phyloP scores from a whole-genome alignment of 108 stramenopile genomes.

The Cyclostephanos tholiformis region DNA sequence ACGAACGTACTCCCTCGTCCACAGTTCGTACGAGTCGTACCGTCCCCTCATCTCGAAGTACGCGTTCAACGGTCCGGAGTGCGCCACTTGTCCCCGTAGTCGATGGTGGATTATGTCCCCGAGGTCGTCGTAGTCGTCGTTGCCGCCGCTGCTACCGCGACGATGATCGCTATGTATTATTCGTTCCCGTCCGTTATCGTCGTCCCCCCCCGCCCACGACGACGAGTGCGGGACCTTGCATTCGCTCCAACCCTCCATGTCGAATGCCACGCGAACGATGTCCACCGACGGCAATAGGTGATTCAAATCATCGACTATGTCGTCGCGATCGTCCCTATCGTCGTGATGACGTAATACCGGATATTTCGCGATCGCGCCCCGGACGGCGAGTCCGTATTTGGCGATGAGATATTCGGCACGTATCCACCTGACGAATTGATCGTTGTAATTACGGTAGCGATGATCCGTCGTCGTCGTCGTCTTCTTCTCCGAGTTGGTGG shows the following conservation, averaged over 20 bases:
- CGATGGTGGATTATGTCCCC: constrained; percentile 61
- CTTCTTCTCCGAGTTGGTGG: no score
- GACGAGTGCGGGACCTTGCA: constrained; percentile 34
- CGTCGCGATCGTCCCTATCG: constrained; percentile 39
- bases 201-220: constrained; percentile 24
- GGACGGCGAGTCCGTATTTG: constrained; percentile 58
- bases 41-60: constrained; percentile 68
- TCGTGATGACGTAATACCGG: constrained; percentile 63
- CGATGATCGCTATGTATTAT: constrained; percentile 5
- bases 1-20: constrained; percentile 74
- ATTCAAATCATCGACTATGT: constrained; percentile 19
- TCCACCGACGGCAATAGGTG: constrained; percentile 49
- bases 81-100: constrained; percentile 53
- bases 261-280: constrained; percentile 63
- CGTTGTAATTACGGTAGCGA: background rate
- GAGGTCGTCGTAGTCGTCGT: constrained; percentile 18
- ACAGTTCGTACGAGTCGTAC: constrained; percentile 77
- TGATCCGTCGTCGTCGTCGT: background rate
- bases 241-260: constrained; percentile 62
- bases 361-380: constrained; percentile 35
- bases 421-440: constrained; percentile 67
- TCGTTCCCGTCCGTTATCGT: constrained; percentile 22
- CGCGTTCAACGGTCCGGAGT: constrained; percentile 75
- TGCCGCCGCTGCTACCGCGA: background rate
- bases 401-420: constrained; percentile 74